These are phyloP conservation scores for Termitomyces eurrhizus DNA, from an alignment of 768 basidiomycete genomes.

Conservation along the genomic window DNA sequence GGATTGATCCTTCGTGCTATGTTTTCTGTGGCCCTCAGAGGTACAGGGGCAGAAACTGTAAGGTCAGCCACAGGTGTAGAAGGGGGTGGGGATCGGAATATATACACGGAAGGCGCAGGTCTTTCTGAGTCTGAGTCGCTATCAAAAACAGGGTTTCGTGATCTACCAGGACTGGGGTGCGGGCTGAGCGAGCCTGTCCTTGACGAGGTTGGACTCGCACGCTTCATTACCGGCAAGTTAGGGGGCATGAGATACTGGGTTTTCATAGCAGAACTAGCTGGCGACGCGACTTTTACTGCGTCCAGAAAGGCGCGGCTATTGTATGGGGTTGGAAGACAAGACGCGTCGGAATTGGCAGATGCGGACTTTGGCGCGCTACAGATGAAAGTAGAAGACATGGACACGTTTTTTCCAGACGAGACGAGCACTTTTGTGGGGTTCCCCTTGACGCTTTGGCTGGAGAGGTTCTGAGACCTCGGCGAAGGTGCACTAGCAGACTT, in stretches of 20 bases:
- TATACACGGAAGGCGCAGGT: slow-evolving; percentile 24
- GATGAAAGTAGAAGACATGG: slow-evolving; percentile 7
- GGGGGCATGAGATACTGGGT: slow-evolving; percentile 9
- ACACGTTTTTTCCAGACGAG: slow-evolving; percentile 8
- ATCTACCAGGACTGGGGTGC: slow-evolving; percentile 14
- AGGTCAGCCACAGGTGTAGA: slow-evolving; percentile 4
- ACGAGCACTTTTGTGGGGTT: slow-evolving; percentile 1
- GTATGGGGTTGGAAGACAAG: slow-evolving; percentile 8
- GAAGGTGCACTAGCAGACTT: slow-evolving; percentile 19
- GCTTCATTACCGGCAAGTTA: not conserved
- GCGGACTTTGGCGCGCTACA: slow-evolving; percentile 12
- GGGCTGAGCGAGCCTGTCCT: slow-evolving; percentile 7
- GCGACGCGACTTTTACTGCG: slow-evolving; percentile 19
- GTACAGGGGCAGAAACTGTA: slow-evolving; percentile 5
- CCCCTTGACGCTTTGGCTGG: slow-evolving; percentile 10
- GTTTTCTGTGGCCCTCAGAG: slow-evolving; percentile 23
- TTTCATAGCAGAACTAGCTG: slow-evolving; percentile 12
- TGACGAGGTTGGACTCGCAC: slow-evolving; percentile 2
- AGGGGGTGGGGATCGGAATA: slow-evolving; percentile 24
- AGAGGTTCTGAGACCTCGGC: slow-evolving; percentile 6
- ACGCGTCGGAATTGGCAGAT: slow-evolving; percentile 18
- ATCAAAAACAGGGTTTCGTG: slow-evolving; percentile 33
- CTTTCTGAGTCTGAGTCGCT: slow-evolving; percentile 31
- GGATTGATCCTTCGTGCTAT: slow-evolving; percentile 13
- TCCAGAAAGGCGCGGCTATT: slow-evolving; percentile 11